Evolutionary conservation across 75 land plant genomes (phyloP).

Genomic region (Selaginella moellendorffii): DNA sequence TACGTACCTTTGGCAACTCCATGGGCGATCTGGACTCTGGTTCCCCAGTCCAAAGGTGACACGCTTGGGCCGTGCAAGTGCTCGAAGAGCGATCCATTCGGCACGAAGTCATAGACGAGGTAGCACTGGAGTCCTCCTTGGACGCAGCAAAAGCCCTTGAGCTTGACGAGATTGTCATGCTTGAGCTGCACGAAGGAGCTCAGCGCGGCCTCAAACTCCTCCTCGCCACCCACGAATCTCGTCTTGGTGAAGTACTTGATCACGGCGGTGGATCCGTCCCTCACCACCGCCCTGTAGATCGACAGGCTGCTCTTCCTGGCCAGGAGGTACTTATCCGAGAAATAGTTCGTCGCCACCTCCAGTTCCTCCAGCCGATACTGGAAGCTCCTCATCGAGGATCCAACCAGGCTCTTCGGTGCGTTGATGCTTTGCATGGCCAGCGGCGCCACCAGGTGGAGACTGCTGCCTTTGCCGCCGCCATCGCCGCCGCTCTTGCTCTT

Average conservation of each 20-base stretch:
- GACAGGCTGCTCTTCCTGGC: conserved; percentile 43
- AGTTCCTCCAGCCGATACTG: conserved; percentile 42
- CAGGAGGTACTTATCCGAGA: conserved; percentile 64
- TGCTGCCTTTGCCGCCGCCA: conserved; percentile 7
- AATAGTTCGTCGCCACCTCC: conserved; percentile 76
- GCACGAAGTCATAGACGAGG: conserved; percentile 50
- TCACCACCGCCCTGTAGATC: conserved; percentile 51
- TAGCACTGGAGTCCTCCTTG: conserved; percentile 70
- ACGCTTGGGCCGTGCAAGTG: conserved; percentile 36
- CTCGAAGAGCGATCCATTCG: conserved; percentile 44
- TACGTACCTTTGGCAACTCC: conserved; percentile 76
- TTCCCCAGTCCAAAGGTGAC: conserved; percentile 49
- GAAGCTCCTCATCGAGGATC: neutral
- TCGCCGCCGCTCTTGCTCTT: conserved; percentile 15
- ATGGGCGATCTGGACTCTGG: conserved; percentile 46
- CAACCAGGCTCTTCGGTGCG: no score
- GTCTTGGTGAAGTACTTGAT: conserved; percentile 15
- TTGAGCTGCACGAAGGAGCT: conserved; percentile 36
- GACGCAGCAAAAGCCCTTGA: conserved; percentile 78
- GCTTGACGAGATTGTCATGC: conserved; percentile 57
- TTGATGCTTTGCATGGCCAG: neutral
- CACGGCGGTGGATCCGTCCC: conserved; percentile 46
- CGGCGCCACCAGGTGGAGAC: neutral
- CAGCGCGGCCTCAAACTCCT: conserved; percentile 52
- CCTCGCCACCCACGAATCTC: neutral